Base-by-base conservation (phyloP, 2,329 filamentous ascomycete species). In the Verticillium nonalfalfae region DNA sequence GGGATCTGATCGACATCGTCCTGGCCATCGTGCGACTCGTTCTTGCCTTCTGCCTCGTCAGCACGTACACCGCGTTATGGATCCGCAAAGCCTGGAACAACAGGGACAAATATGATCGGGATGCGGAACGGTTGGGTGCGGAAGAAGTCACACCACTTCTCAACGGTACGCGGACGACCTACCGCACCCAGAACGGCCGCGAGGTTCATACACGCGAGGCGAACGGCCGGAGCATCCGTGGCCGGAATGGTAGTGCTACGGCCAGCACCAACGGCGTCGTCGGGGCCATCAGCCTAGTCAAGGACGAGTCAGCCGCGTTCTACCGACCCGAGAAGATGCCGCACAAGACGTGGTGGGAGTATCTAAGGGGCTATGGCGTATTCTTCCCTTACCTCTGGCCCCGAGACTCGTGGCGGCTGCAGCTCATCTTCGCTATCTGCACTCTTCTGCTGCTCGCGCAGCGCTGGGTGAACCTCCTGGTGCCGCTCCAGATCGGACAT, bases 351-450 rank as follows among this genome's bases (percentile, higher is more conserved):
- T 99, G 95, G 95, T 96, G 90, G 87, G 93, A 98, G 72, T 99
- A 99, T 73, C 79, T 97, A 63, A 88, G 89, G 65, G 93, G 94
- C 56, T 99, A 98, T 74, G 90, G 89, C 13, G 81, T 97, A 59
- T 97, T 99, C 76, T 96, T 98, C 73, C 94, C 93, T 0, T 99
- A 98, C 72, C 85, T 98, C 62, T 99, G 95, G 95, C 95, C 95
- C 0, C 90, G 88, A 69, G 94, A 94, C 70, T 88, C 91, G 40
- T 54, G 71, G 5, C 83, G 81, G 65, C 80, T 99, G 60, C 89
- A 97, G 77, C 66, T 92, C 31, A 83, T 93, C 60, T 92, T 97
- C 21, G 73, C 96, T 21, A 69, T 93, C 57, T 98, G 95, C 76
- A 93, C 98, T 70, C 59, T 86, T 39, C 82, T 99, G 57, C 86